Percentiles rank a stretch among this genome's conserved stretches.
phyloP scores from a whole-genome alignment of 345 rosid genomes.

The Lepidium africanum region DNA sequence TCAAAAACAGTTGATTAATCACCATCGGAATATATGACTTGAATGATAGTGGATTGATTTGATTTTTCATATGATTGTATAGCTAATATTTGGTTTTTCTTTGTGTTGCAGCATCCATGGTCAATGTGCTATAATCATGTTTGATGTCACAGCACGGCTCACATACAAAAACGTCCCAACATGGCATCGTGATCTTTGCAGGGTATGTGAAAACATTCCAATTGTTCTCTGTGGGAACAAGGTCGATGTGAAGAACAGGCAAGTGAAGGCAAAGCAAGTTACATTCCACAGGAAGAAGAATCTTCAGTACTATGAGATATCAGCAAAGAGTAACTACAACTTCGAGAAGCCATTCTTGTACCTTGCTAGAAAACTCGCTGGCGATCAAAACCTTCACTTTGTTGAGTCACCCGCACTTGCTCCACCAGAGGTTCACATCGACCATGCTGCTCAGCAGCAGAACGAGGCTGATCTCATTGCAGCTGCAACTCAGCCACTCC shows the following conservation, averaged over 20 bases:
- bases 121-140: slow-evolving; percentile 96
- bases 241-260: slow-evolving; percentile 94
- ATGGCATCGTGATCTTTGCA: slow-evolving; percentile 95
- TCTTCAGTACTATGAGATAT: slow-evolving; percentile 83
- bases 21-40: neutral
- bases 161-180: slow-evolving; percentile 99
- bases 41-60: neutral
- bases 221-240: slow-evolving; percentile 93
- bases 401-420: slow-evolving; percentile 92
- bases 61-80: neutral
- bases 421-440: slow-evolving; percentile 90
- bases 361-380: slow-evolving; percentile 84
- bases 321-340: slow-evolving; percentile 92
- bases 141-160: slow-evolving; percentile 91
- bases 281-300: slow-evolving; percentile 95
- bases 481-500: slow-evolving; percentile 25
- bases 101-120: slow-evolving; percentile 77
- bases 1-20: neutral
- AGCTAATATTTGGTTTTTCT: neutral
- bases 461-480: slow-evolving; percentile 8
- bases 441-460: slow-evolving; percentile 53
- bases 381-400: slow-evolving; percentile 65
- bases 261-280: slow-evolving; percentile 86
- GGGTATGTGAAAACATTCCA: slow-evolving; percentile 89
- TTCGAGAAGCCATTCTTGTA: slow-evolving; percentile 92